phyloP scores from a whole-genome alignment of 129 eudicot genomes.

The Glebionis coronaria region DNA sequence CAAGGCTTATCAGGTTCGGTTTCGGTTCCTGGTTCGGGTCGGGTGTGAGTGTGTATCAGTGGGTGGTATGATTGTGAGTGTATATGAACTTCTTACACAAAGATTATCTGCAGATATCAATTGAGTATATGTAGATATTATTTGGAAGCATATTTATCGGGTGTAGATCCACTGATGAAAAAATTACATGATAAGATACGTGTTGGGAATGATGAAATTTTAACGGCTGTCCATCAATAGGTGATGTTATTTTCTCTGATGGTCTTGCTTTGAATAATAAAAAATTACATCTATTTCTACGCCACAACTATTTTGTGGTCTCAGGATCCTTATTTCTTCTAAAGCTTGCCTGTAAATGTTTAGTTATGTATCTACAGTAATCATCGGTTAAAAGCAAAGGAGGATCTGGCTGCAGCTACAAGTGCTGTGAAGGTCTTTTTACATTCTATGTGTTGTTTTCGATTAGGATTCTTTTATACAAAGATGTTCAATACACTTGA shows the following conservation, averaged over 20 bases:
- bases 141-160: conserved; percentile 90
- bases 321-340: too few species aligned
- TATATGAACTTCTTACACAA: too few species aligned
- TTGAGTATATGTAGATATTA: too few species aligned
- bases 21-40: too few species aligned
- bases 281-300: background rate
- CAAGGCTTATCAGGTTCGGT: too few species aligned
- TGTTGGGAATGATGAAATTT: conserved; percentile 78
- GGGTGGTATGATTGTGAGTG: too few species aligned
- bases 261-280: conserved; percentile 5
- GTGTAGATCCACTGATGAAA: conserved; percentile 98
- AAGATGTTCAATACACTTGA: conserved; percentile 3
- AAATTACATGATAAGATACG: conserved; percentile 88
- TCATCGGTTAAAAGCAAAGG: conserved; percentile 93
- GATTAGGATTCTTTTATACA: conserved; percentile 16
- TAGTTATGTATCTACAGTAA: conserved; percentile 67
- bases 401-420: conserved; percentile 99
- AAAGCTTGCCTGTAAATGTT: too few species aligned
- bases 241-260: conserved; percentile 28
- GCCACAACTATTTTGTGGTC: too few species aligned
- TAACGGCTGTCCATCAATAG: conserved; percentile 98
- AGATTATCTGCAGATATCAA: too few species aligned
- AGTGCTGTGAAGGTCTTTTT: conserved; percentile 84
- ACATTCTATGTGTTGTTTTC: conserved; percentile 8
- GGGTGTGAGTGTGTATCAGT: too few species aligned